These are phyloP conservation scores for Neolentinus lepideus DNA, from an alignment of 1,284 basidiomycete species.

Conservation along the genomic window DNA sequence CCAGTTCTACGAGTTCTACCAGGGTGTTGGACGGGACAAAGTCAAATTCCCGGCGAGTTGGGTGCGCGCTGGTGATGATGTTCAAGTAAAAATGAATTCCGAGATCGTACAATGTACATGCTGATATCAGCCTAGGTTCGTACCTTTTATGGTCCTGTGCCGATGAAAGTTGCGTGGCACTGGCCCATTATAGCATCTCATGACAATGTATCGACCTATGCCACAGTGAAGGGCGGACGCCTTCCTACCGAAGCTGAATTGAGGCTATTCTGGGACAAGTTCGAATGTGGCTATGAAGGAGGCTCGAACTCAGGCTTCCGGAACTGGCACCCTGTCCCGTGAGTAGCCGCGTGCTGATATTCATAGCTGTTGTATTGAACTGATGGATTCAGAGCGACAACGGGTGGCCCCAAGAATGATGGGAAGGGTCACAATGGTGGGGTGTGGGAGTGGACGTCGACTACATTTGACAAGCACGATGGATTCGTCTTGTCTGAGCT, in stretches of 20 bases:
- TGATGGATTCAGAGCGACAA: constrained; percentile 45
- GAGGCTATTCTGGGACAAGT: constrained; percentile 69
- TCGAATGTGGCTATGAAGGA: constrained; percentile 61
- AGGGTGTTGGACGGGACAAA: constrained; percentile 25
- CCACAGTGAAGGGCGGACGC: constrained; percentile 80
- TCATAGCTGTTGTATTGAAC: neutral
- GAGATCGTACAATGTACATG: neutral
- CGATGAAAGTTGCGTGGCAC: constrained; percentile 65
- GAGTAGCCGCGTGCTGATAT: constrained; percentile 30
- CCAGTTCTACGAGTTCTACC: constrained; percentile 61
- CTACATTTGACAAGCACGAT: constrained; percentile 62
- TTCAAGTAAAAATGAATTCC: constrained; percentile 31
- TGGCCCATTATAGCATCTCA: constrained; percentile 90
- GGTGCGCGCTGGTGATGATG: constrained; percentile 44
- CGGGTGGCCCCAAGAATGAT: constrained; percentile 36
- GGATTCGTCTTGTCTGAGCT: constrained; percentile 72
- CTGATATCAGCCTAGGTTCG: constrained; percentile 45
- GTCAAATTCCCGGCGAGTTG: constrained; percentile 62
- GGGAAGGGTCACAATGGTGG: constrained; percentile 83
- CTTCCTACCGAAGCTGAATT: constrained; percentile 90
- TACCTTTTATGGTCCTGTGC: constrained; percentile 83
- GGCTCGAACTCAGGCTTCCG: constrained; percentile 82
- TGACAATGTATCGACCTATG: constrained; percentile 75
- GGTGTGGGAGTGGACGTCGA: constrained; percentile 98
- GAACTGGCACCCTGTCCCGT: constrained; percentile 93